phyloP scores from a whole-genome alignment of 2,329 filamentous ascomycete species.

The Colletotrichum theobromicola region DNA sequence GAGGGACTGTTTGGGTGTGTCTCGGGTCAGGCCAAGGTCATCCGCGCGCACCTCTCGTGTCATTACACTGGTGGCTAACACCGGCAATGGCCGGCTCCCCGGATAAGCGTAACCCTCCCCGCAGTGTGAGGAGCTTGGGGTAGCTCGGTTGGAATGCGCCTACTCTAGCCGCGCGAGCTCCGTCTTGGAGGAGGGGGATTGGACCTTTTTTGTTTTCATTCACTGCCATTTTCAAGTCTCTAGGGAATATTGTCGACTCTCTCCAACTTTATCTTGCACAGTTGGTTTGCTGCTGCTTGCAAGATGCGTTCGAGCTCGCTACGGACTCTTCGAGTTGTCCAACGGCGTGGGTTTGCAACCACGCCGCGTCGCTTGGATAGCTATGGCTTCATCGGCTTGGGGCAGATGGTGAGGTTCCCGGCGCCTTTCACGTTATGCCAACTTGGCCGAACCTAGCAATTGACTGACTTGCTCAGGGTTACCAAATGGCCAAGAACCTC shows the following conservation, averaged over 20 bases:
- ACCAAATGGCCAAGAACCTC: conserved; percentile 68
- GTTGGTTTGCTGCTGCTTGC: not conserved
- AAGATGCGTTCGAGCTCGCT: not conserved
- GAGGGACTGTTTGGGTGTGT: not conserved
- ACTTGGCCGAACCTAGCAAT: not conserved
- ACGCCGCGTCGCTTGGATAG: conserved; percentile 52
- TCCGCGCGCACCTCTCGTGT: not conserved
- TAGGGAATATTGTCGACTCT: not conserved
- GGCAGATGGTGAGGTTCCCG: conserved; percentile 58
- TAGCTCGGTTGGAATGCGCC: not conserved
- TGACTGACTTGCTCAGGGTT: conserved; percentile 47
- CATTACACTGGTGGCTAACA: conserved; percentile 23
- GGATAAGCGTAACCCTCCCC: conserved; percentile 19
- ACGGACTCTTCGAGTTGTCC: conserved; percentile 34
- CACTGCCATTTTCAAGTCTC: not conserved
- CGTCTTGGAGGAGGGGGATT: not conserved
- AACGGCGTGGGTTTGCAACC: conserved; percentile 55
- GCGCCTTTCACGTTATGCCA: conserved; percentile 24
- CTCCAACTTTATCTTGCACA: not conserved
- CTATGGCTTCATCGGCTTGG: conserved; percentile 65
- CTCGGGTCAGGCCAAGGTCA: not conserved
- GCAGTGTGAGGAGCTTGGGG: not conserved
- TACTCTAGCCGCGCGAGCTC: not conserved
- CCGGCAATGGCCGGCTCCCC: conserved; percentile 42
- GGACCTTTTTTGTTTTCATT: not conserved